Evolutionary conservation across 805 yeast genomes (phyloP).

Genomic region (Candida awuae): DNA sequence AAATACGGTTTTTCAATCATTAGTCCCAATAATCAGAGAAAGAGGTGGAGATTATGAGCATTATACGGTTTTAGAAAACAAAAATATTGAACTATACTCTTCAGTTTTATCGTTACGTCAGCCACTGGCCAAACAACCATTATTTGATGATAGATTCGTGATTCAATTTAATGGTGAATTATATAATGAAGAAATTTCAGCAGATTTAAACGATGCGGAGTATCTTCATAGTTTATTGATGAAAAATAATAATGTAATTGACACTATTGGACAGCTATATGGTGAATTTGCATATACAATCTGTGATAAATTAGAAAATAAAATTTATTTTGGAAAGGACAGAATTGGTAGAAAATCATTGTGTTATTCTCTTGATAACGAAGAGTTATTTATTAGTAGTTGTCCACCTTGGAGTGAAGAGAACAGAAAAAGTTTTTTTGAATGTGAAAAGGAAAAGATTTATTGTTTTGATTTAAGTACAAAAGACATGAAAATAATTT

Average conservation of each 20-base stretch:
- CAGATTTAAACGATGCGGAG: constrained; percentile 51
- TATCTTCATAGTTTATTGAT: constrained; percentile 36
- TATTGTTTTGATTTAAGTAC: constrained; percentile 33
- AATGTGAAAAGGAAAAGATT: constrained; percentile 49
- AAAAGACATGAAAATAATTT: constrained; percentile 10
- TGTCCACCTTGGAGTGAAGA: constrained; percentile 31
- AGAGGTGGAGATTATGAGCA: constrained; percentile 59
- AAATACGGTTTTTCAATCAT: constrained; percentile 23
- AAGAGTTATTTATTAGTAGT: constrained; percentile 41
- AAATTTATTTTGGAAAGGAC: constrained; percentile 77
- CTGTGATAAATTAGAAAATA: constrained; percentile 33
- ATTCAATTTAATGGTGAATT: constrained; percentile 90
- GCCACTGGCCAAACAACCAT: constrained; percentile 76
- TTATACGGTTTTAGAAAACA: constrained; percentile 18
- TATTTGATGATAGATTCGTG: constrained; percentile 30
- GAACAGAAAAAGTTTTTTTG: constrained; percentile 29
- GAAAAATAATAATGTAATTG: constrained; percentile 29
- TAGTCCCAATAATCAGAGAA: constrained; percentile 39
- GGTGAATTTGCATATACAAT: constrained; percentile 82
- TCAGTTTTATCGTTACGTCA: constrained; percentile 75
- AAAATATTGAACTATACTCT: constrained; percentile 39
- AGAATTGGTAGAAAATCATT: constrained; percentile 74
- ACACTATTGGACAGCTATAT: constrained; percentile 37
- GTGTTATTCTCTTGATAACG: constrained; percentile 30
- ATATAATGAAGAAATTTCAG: constrained; percentile 49